Conservation (phyloP, 495 filamentous ascomycete species). For the Hapsidospora chrysogenum region DNA sequence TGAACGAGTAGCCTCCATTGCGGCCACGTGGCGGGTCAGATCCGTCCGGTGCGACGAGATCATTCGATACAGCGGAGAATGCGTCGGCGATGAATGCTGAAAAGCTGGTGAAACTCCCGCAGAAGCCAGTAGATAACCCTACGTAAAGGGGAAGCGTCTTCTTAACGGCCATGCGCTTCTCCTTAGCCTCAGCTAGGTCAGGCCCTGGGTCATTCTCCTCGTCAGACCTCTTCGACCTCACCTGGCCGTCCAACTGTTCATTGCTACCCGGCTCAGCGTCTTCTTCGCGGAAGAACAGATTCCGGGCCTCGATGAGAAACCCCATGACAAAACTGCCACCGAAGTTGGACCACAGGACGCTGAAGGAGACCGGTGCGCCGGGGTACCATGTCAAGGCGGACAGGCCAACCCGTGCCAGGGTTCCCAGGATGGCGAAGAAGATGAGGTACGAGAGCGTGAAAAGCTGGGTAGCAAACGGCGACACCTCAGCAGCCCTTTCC, state of each 20-base stretch:
- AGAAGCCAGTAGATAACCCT: slow-evolving; percentile 85
- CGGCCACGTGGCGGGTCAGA: slow-evolving; percentile 17
- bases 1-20: slow-evolving; percentile 69
- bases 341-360: slow-evolving; percentile 83
- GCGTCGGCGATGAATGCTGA: slow-evolving; percentile 75
- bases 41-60: slow-evolving; percentile 16
- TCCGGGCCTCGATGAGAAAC: slow-evolving; percentile 65
- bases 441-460: slow-evolving; percentile 71
- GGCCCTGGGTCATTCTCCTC: slow-evolving; percentile 9
- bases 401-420: slow-evolving; percentile 67
- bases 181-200: slow-evolving; percentile 24
- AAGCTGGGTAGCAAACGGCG: slow-evolving; percentile 56
- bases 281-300: slow-evolving; percentile 56
- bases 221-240: slow-evolving; percentile 12
- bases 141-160: slow-evolving; percentile 84
- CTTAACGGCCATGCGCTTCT: slow-evolving; percentile 40
- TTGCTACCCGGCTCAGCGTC: slow-evolving; percentile 12
- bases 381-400: slow-evolving; percentile 70
- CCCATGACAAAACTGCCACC: slow-evolving; percentile 67
- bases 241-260: slow-evolving; percentile 14
- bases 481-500: too few species aligned
- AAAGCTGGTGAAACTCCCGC: slow-evolving; percentile 84
- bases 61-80: slow-evolving; percentile 74
- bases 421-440: slow-evolving; percentile 77
- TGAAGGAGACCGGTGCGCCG: slow-evolving; percentile 54